Percentiles rank a stretch among this genome's conserved stretches.
Evolutionary conservation across 2,329 filamentous ascomycete genomes (phyloP).

Genomic region (Blastomyces silverae): DNA sequence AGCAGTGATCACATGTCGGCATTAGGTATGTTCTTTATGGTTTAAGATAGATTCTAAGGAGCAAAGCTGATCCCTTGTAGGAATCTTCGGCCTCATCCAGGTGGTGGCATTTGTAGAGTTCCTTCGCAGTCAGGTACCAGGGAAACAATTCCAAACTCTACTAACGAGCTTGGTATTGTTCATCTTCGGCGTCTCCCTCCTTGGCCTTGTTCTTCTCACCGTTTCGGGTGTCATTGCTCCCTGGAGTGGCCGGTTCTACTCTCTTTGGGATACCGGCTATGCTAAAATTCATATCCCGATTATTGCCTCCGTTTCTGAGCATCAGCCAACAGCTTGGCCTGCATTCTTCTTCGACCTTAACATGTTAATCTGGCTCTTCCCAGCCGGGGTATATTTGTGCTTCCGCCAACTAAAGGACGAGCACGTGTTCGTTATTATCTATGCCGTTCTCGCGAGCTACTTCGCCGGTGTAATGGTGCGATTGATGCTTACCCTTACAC

Average conservation of each 20-base stretch:
- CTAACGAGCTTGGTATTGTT: conserved; percentile 67
- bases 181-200: conserved; percentile 65
- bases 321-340: conserved; percentile 97
- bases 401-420: conserved; percentile 91
- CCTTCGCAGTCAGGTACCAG: conserved; percentile 76
- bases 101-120: conserved; percentile 89
- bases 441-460: conserved; percentile 93
- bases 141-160: conserved; percentile 90
- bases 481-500: conserved; percentile 94
- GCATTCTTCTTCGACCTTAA: conserved; percentile 99
- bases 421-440: conserved; percentile 96
- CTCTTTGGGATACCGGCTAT: conserved; percentile 96
- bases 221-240: conserved; percentile 88
- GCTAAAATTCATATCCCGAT: conserved; percentile 99
- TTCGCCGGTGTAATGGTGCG: conserved; percentile 99
- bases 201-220: conserved; percentile 73
- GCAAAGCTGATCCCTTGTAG: conserved; percentile 40
- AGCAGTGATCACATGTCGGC: conserved; percentile 99
- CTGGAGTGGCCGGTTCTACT: conserved; percentile 98
- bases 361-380: conserved; percentile 98
- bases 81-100: conserved; percentile 92
- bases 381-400: conserved; percentile 95
- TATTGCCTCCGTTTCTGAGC: conserved; percentile 98
- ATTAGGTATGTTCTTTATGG: conserved; percentile 55
- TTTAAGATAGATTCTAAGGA: background rate